Evolutionary conservation across 129 eudicot genomes (phyloP).

Genomic region (Oenanthe sinensis): DNA sequence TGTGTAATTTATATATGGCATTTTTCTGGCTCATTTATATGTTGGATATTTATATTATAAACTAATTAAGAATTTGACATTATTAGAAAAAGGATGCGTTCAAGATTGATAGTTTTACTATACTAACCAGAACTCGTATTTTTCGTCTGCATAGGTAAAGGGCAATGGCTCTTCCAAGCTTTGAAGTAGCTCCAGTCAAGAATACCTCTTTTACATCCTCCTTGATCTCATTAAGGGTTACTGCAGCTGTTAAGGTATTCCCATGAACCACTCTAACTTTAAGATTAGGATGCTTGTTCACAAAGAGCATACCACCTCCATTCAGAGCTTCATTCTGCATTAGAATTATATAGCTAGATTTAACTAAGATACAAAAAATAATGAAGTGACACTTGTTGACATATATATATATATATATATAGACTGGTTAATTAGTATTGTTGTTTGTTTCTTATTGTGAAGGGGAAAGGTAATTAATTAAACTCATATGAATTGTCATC

Average conservation of each 20-base stretch:
- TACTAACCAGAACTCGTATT: conserved; percentile 74
- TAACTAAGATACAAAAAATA: neutral
- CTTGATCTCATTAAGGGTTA: conserved; percentile 60
- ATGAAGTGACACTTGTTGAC: neutral
- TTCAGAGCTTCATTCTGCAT: conserved; percentile 76
- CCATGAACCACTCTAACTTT: conserved; percentile 91
- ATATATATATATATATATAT: neutral
- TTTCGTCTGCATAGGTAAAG: conserved; percentile 62
- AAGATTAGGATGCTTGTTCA: conserved; percentile 70
- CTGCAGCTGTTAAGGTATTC: conserved; percentile 88
- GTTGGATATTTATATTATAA: neutral
- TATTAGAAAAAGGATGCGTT: neutral
- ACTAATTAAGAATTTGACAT: neutral
- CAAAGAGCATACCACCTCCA: conserved; percentile 87
- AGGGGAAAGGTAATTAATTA: neutral
- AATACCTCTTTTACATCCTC: conserved; percentile 60
- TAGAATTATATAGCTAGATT: neutral
- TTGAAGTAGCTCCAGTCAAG: conserved; percentile 86
- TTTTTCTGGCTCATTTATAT: neutral
- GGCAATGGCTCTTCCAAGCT: conserved; percentile 91
- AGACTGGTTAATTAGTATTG: neutral
- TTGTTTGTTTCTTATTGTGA: neutral
- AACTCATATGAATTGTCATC: neutral
- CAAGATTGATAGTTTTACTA: conserved; percentile 6
- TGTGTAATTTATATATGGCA: neutral